Evolutionary conservation across 345 rosid genomes (phyloP).

Genomic region (Eucalyptus sp.): DNA sequence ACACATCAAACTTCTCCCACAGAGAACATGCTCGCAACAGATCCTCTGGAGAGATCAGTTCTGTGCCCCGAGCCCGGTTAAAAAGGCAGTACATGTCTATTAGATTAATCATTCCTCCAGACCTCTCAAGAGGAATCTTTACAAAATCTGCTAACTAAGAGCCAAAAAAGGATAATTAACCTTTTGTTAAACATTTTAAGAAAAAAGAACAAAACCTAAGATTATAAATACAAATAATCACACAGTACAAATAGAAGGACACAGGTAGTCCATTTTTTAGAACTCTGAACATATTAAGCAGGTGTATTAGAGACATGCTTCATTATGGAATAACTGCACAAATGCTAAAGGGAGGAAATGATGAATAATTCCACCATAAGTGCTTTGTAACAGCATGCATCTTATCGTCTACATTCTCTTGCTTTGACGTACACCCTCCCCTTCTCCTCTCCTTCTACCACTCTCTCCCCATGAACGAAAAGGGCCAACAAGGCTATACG

Average conservation of each 20-base stretch:
- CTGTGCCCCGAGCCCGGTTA: conserved; percentile 97
- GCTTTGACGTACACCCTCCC: neutral
- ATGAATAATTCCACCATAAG: neutral
- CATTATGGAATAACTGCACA: neutral
- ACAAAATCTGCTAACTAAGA: conserved; percentile 92
- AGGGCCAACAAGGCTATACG: neutral
- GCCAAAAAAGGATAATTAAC: conserved; percentile 1
- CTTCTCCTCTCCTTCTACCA: neutral
- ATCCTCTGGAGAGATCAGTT: conserved; percentile 94
- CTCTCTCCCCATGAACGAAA: neutral
- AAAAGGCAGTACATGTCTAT: conserved; percentile 87
- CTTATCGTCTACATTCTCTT: neutral
- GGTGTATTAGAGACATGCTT: neutral
- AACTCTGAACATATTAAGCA: neutral
- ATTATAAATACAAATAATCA: neutral
- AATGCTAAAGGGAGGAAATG: neutral
- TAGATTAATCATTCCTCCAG: conserved; percentile 95
- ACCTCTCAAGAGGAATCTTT: conserved; percentile 69
- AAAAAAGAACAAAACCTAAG: neutral
- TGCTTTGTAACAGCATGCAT: neutral
- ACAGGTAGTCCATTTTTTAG: neutral
- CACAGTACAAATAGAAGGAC: neutral
- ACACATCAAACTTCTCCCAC: conserved; percentile 97
- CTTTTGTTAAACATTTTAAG: neutral
- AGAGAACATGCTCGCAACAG: conserved; percentile 85